Base-by-base conservation (phyloP, 2,329 filamentous ascomycete genomes). In the Gyromitra esculenta region DNA sequence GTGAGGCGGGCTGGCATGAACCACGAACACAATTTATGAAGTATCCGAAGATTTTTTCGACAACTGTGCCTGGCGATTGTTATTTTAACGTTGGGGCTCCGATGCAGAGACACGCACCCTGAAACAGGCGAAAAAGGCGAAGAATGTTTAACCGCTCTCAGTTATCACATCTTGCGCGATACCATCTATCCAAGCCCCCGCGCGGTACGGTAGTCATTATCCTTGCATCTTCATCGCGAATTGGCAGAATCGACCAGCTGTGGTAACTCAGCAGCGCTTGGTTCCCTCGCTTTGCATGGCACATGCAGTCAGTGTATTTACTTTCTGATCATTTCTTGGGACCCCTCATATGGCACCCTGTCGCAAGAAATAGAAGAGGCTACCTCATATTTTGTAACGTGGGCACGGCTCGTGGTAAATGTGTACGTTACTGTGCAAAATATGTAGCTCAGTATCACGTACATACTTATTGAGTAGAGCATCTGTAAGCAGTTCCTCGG, bases 61-160 rank as follows among this genome's bases (percentile, higher is more conserved):
- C 18, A 13, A 63, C 68, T 31, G 68, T 71, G 64, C 68, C 68
- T 71, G 59, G 57, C 48, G 68, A 56, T 64, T 71, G 18, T 71
- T 71, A 71, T 71, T 71, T 64, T 71, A 71, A 64, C 68, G 68
- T 71, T 71, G 68, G 64, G 68, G 68, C 68, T 71, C 68, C 48
- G 59, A 71, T 71, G 68, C 59, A 71, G 39, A 71, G 48, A 57
- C 48, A 64, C 57, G 57, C 68, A 71, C 31, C 25, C 48, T 56
- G 57, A 71, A 64, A 71, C 45, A 6, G 37, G 59, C 50, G 39
- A 21, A 59, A 37, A 57, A 52, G n/a, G 18, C 50, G 52, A 56
- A 71, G 68, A 64, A 63, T 60, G 45, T 64, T 73, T 60, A 73
- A 60, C 62, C 70, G 70, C 70, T 48, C 62, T 73, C 62, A 66